Base-by-base conservation (phyloP, 257 asterid genomes). In the Rhazya stricta region DNA sequence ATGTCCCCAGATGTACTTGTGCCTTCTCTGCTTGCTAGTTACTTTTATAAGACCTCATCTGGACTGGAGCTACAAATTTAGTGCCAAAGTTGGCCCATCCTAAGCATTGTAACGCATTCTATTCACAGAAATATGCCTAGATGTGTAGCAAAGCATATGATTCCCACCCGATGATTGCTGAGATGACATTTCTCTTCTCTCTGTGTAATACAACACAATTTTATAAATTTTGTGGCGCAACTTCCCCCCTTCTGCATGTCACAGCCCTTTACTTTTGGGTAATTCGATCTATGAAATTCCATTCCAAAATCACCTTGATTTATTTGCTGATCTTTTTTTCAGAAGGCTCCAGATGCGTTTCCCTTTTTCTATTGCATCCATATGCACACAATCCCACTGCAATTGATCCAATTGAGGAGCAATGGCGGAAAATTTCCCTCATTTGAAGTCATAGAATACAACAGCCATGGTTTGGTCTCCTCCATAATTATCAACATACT, bases 311-410 rank as follows among this genome's bases (percentile, higher is more conserved):
- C n/a, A 1, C n/a, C 42, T 15, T 42, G 1, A 13, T 61, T 61
- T 13, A 12, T 61, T 61, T 61, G 21, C 34, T 15, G 23, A 61
- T 8, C n/a, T 10, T 37, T 46, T 57, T 37, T 46, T 57, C 88
- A 95, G 99, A 91, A 85, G 84, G 99, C 99, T 41, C 99, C 98
- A 75, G 88, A 82, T 11, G 91, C n/a, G n/a, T 92, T 23, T 95
- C 98, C 30, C 86, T 95, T 84, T 95, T 95, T 75, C 85, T 95
- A 84, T 97, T 95, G 79, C 99, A 95, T 81, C 98, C 99, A 61
- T 95, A 97, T 83, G 99, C 99, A 67, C 99, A 95, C 81, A 95
- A 95, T 86, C 98, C 99, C 51, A 95, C 99, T 54, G 99, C 98
- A 63, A 97, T 91, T 53, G 99, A 95, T 83, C 98, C 98, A 74